Base-by-base conservation (phyloP, 2,329 filamentous ascomycete species). In the Blastomyces silverae region DNA sequence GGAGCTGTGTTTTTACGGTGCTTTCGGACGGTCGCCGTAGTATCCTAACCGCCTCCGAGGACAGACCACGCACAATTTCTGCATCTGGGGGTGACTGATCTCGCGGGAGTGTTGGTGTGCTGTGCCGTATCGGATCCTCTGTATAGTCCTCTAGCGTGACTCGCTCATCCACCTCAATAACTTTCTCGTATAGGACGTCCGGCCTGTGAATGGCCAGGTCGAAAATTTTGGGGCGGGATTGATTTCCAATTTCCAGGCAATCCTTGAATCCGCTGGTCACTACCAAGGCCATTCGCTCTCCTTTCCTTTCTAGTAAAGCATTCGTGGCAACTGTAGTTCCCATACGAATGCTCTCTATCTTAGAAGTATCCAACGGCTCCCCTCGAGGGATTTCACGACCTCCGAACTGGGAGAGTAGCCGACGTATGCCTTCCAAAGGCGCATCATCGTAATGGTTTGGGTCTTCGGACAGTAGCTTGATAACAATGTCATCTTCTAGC, bases 241-340 rank as follows among this genome's bases (percentile, higher is more conserved):
- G 92, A 75, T 96, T 96, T 17, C 92, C 92, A 73, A 97, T 97
- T 62, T 87, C 84, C 31, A 96, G 80, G 70, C 91, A 95, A 75
- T 97, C 92, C 70, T 86, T 88, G 81, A 96, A 96, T 0, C 92
- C 92, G 69, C 87, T 88, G 0, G 91, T 96, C 13, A 95, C 90
- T 0, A 96, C 86, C 76, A 97, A 84, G 17, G 90, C 92, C 73
- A 94, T 93, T 70, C 86, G 87, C 78, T 96, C 92, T 59, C 92
- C 92, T 76, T 96, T 96, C 65, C 92, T 83, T 77, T 97, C 92
- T 1, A 97, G 82, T 64, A 97, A 78, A 0, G 92, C 92, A 75
- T 97, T 97, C 0, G 92, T 97, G 11, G 92, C 92, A 15, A 97
- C 92, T 0, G 92, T 97, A 1, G 92, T 97, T 56, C 92, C 92